Base-by-base conservation (phyloP, 2,329 filamentous ascomycete genomes). In the Sporothrix protearum region DNA sequence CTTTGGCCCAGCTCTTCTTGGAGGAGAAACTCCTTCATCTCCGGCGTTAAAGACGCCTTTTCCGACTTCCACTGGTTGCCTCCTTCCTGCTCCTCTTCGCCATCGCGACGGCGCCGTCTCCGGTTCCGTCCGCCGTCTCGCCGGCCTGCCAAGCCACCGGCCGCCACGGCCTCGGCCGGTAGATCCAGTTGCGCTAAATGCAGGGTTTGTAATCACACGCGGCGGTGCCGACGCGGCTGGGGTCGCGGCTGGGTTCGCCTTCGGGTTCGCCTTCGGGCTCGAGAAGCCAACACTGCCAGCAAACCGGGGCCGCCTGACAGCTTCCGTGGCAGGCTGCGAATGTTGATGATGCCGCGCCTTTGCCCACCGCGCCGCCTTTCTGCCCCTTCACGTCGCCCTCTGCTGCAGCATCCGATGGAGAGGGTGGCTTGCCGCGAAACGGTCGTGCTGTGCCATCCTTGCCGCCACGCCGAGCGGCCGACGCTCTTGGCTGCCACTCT, bases 1-100 rank as follows among this genome's bases (percentile, higher is more conserved):
- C 75, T 73, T 28, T 67, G 66, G 66, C 81, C 82, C 69, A 76
- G 71, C 28, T 81, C 80, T 33, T 75, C 59, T 16, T 64, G 71
- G 53, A 78, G 75, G 3, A 78, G 9, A 59, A 77, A 77, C 73
- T 79, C 76, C 36, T 75, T 72, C 16, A 67, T 69, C 57, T 67
- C 74, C 16, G 71, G 74, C 57, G 71, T 45, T 61, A 71, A 67
- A 57, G 16, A 39, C 71, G 66, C 57, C 33, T 59, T 59, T 42
- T 57, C 42, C 59, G 57, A 61, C 59, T 61, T 42, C 39, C 22
- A 1, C 33, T 14, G 64, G 36, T 68, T 47, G 16, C 28, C 59
- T 16, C 64, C 59, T 2, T 74, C 64, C 0, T 70, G 72, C 16
- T 72, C 73, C n/a, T 45, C 36, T 14, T 30, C 55, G 55, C 55